These are phyloP conservation scores for Helenozyma rhizophorensis DNA, from an alignment of 805 yeast species.

Conservation along the genomic window DNA sequence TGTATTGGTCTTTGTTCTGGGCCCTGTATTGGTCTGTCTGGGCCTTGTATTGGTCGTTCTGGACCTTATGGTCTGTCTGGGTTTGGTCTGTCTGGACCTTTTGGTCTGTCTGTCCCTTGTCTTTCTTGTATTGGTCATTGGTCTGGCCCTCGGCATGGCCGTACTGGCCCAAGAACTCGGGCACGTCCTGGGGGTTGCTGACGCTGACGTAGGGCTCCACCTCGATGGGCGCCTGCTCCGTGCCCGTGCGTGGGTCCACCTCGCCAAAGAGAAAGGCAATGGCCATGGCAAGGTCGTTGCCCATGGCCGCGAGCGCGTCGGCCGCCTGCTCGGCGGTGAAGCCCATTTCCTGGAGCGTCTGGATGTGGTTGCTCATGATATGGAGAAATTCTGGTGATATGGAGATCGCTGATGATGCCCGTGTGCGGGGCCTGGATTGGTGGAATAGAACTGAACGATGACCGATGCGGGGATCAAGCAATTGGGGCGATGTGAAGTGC, in stretches of 20 bases:
- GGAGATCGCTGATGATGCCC: not conserved
- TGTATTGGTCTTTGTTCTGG: too few species aligned
- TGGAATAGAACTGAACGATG: too few species aligned
- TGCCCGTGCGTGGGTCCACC: slow-evolving; percentile 7
- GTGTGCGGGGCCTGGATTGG: too few species aligned
- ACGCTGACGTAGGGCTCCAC: slow-evolving; percentile 16
- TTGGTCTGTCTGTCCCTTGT: too few species aligned
- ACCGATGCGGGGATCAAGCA: too few species aligned
- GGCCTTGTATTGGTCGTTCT: too few species aligned
- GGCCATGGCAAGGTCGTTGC: slow-evolving; percentile 14
- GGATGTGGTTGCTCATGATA: not conserved
- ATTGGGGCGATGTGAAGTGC: too few species aligned
- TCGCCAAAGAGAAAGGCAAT: slow-evolving; percentile 18
- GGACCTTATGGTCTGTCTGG: too few species aligned
- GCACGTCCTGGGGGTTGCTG: slow-evolving; percentile 28
- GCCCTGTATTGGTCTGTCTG: too few species aligned
- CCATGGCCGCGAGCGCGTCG: slow-evolving; percentile 13
- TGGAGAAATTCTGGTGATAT: not conserved
- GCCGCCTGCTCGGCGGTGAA: slow-evolving; percentile 13
- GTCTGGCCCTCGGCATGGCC: not conserved
- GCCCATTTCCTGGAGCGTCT: slow-evolving; percentile 18
- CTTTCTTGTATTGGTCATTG: not conserved
- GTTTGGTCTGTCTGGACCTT: too few species aligned
- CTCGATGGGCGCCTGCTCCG: slow-evolving; percentile 7
- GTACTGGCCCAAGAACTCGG: slow-evolving; percentile 18